phyloP scores from a whole-genome alignment of 148 eudicot genomes.

The Persicaria maculosa region DNA sequence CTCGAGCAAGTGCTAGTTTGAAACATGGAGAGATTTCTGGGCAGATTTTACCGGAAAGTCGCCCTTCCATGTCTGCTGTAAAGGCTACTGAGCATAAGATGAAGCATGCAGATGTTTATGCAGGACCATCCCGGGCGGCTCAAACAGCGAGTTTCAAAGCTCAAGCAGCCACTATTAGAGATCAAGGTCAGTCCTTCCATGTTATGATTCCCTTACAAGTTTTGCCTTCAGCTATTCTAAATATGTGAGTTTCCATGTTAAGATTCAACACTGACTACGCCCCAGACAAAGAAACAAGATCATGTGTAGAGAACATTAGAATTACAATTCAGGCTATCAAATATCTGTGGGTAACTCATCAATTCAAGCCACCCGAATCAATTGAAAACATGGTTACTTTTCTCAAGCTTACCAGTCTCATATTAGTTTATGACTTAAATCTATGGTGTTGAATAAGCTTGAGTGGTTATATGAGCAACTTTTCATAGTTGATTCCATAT shows the following conservation, averaged over 20 bases:
- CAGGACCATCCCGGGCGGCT: not conserved
- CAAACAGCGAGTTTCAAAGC: not conserved
- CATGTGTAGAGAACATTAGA: not conserved
- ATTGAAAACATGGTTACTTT: not conserved
- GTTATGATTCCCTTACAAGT: not conserved
- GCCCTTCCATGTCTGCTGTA: not conserved
- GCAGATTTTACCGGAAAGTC: not conserved
- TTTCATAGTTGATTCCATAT: not conserved
- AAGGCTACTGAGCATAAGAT: not conserved
- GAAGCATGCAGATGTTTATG: not conserved
- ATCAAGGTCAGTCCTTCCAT: conserved; percentile 2
- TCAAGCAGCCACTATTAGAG: not conserved
- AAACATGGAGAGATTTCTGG: not conserved
- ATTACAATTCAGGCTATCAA: not conserved
- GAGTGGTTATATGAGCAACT: not conserved
- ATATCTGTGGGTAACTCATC: not conserved
- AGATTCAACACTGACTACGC: not conserved
- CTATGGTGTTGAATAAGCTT: not conserved
- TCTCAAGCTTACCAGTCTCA: not conserved
- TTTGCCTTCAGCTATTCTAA: not conserved
- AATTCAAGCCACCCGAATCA: too few species aligned
- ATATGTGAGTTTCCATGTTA: not conserved
- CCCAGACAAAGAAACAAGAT: not conserved
- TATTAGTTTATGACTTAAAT: not conserved
- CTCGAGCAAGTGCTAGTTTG: not conserved